Conservation (phyloP, 345 rosid genomes). For the Mercurialis annua region DNA sequence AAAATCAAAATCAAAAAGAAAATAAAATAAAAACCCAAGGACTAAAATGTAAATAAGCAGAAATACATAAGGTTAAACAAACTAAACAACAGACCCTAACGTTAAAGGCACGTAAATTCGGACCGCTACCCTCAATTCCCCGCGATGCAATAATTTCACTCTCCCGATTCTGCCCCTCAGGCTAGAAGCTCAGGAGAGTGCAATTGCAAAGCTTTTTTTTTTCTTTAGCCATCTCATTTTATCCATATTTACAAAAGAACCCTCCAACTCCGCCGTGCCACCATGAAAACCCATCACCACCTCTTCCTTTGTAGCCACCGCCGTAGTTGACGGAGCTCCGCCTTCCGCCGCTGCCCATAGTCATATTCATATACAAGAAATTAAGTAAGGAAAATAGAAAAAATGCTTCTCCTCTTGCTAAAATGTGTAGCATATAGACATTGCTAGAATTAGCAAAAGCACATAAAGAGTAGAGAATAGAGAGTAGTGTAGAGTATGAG, state of each 20-base stretch:
- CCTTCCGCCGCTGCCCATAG: slow-evolving; percentile 1
- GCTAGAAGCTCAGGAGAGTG: slow-evolving; percentile 68
- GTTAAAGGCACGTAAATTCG: slow-evolving; percentile 38
- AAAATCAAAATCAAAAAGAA: background rate
- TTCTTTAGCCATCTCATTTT: slow-evolving; percentile 17
- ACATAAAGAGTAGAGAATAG: background rate
- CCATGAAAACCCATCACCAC: slow-evolving; percentile 5
- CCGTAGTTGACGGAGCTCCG: slow-evolving; percentile 8
- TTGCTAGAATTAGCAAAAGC: no score
- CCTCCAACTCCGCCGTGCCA: slow-evolving; percentile 20
- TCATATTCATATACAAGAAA: slow-evolving; percentile 1
- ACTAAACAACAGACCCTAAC: slow-evolving; percentile 10
- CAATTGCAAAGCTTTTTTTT: slow-evolving; percentile 56
- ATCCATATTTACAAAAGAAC: slow-evolving; percentile 34
- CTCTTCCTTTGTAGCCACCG: slow-evolving; percentile 14
- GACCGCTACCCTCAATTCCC: slow-evolving; percentile 97
- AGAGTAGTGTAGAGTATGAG: slow-evolving; percentile 23
- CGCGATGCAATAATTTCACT: slow-evolving; percentile 72
- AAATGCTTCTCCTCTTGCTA: background rate
- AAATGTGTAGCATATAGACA: background rate
- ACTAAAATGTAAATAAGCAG: slow-evolving; percentile 13
- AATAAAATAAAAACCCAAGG: background rate
- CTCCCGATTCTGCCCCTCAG: slow-evolving; percentile 54
- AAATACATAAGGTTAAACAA: slow-evolving; percentile 23
- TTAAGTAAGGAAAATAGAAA: no score